These are phyloP conservation scores for Cordyceps militaris DNA, from an alignment of 2,329 filamentous ascomycete genomes.

Conservation along the genomic window DNA sequence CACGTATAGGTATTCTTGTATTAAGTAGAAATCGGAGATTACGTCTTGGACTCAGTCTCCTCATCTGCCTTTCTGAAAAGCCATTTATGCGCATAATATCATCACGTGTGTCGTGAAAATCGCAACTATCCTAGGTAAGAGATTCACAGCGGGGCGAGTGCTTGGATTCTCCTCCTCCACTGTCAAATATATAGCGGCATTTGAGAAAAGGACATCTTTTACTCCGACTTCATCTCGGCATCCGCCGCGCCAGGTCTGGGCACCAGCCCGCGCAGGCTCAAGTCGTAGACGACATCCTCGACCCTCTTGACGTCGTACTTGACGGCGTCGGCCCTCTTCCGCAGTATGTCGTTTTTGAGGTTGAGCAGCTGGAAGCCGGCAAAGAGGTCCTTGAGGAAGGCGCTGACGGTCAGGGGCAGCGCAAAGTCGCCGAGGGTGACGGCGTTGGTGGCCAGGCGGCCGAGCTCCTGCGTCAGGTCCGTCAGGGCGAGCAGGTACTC, in stretches of 20 bases:
- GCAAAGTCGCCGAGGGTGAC: conserved; percentile 86
- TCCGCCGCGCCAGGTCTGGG: conserved; percentile 38
- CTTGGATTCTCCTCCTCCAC: too few species aligned
- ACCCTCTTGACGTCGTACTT: conserved; percentile 98
- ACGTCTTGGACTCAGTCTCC: too few species aligned
- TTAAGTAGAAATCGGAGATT: too few species aligned
- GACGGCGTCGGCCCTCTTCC: conserved; percentile 83
- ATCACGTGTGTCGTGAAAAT: too few species aligned
- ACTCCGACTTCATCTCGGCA: conserved; percentile 33
- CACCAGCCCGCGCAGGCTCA: conserved; percentile 78
- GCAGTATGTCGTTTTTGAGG: conserved; percentile 87
- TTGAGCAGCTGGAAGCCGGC: conserved; percentile 96
- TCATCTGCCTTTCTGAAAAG: too few species aligned
- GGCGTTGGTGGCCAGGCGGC: conserved; percentile 85
- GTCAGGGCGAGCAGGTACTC: conserved; percentile 91
- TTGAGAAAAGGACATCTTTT: neutral
- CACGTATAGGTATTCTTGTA: too few species aligned
- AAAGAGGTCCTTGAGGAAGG: conserved; percentile 91
- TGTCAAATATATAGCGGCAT: too few species aligned
- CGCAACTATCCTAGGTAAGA: too few species aligned
- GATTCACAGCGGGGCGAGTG: too few species aligned
- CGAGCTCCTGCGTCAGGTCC: conserved; percentile 80
- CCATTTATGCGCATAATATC: too few species aligned
- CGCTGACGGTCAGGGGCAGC: conserved; percentile 78
- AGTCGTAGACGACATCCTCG: conserved; percentile 95